Conservation (phyloP, 768 basidiomycete species). For the Podaxis sp. region DNA sequence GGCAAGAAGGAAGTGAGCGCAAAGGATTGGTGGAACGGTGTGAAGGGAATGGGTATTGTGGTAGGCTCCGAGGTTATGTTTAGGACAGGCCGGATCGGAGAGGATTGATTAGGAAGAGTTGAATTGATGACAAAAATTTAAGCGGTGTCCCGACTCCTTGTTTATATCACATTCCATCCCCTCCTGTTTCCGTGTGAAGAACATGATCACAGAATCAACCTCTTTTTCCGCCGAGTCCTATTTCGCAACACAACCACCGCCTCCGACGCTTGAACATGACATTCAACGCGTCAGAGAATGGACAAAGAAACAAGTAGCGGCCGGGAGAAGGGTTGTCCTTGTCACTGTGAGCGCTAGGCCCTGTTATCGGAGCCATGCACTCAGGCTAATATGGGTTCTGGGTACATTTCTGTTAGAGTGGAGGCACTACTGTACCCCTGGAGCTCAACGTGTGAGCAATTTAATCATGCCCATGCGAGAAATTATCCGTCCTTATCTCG, state of each 20-base stretch:
- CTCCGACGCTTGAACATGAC: conserved; percentile 68
- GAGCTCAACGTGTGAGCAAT: conserved; percentile 96
- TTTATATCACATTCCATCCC: neutral
- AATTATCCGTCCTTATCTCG: conserved; percentile 10
- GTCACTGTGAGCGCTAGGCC: conserved; percentile 72
- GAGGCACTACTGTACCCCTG: conserved; percentile 95
- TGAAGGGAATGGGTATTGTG: conserved; percentile 25
- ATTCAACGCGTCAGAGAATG: conserved; percentile 67
- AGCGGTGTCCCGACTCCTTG: neutral
- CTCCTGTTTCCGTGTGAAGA: conserved; percentile 1
- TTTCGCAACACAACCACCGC: conserved; percentile 85
- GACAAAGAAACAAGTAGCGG: conserved; percentile 60
- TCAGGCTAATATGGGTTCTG: conserved; percentile 7
- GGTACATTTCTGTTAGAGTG: conserved; percentile 59
- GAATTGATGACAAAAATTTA: conserved; percentile 10
- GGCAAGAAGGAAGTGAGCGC: conserved; percentile 54
- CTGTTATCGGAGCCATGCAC: neutral
- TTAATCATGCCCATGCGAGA: conserved; percentile 24
- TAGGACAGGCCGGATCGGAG: conserved; percentile 5
- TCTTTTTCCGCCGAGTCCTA: conserved; percentile 87
- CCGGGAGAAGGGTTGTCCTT: conserved; percentile 79
- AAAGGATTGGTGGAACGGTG: conserved; percentile 81
- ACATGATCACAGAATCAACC: conserved; percentile 34
- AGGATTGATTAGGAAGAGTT: conserved; percentile 10
- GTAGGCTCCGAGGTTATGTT: conserved; percentile 11